These are phyloP conservation scores for Malassezia slooffiae DNA, from an alignment of 1,284 basidiomycete genomes.

Conservation along the genomic window DNA sequence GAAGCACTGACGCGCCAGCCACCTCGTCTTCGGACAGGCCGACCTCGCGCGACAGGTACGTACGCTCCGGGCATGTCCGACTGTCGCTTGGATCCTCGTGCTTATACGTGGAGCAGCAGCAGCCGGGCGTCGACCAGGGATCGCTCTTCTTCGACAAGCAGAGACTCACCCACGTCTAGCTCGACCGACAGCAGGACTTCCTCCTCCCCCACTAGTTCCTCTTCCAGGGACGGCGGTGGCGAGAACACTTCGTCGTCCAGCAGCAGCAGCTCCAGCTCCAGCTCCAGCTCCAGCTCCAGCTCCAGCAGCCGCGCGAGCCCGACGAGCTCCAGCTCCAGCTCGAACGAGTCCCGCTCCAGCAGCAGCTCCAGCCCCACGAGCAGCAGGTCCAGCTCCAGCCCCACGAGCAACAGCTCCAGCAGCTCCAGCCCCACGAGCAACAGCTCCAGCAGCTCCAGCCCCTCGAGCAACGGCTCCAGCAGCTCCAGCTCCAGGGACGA, in stretches of 20 bases:
- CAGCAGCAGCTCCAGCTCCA: not conserved
- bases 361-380: not conserved
- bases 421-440: not conserved
- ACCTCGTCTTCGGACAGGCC: not conserved
- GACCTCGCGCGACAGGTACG: no score
- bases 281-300: not conserved
- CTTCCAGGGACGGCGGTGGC: no score
- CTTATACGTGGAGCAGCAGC: not conserved
- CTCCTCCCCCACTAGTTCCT: no score
- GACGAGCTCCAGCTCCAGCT: not conserved
- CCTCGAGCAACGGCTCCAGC: not conserved
- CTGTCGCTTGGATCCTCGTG: no score
- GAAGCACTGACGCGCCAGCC: not conserved
- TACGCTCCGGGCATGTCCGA: no score
- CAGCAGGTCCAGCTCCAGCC: not conserved
- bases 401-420: not conserved
- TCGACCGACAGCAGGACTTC: not conserved
- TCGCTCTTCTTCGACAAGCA: not conserved
- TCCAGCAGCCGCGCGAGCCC: not conserved
- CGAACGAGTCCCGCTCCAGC: not conserved
- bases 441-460: not conserved
- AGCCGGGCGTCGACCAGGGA: not conserved
- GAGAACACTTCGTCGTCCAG: not conserved
- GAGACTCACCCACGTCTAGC: not conserved
- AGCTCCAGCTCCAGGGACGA: not conserved